phyloP scores from a whole-genome alignment of 495 filamentous ascomycete species.

The Penicillium macrosclerotiorum region DNA sequence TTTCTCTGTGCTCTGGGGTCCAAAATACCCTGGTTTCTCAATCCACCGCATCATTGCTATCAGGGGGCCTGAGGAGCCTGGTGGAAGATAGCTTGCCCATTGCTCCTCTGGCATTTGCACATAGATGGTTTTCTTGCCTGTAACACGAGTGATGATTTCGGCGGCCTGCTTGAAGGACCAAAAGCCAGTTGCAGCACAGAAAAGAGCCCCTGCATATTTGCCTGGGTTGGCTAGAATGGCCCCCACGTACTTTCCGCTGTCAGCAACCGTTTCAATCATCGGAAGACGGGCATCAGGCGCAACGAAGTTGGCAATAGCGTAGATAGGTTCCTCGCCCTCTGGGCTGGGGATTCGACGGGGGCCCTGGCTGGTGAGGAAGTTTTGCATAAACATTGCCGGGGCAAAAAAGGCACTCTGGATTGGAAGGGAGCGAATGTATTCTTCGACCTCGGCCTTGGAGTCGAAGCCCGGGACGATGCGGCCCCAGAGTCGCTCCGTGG shows the following conservation, averaged over 20 bases:
- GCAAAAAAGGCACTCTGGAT: constrained; percentile 46
- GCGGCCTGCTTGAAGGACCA: constrained; percentile 38
- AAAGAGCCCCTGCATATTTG: constrained; percentile 46
- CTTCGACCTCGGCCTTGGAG: constrained; percentile 35
- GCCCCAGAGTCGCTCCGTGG: constrained; percentile 17
- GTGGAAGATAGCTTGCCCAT: constrained; percentile 29
- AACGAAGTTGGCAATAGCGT: constrained; percentile 18
- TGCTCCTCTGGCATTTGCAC: constrained; percentile 40
- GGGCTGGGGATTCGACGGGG: constrained; percentile 5
- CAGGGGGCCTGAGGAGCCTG: constrained; percentile 22
- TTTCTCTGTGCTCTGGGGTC: constrained; percentile 33
- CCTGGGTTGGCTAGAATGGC: constrained; percentile 51
- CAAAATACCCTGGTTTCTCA: constrained; percentile 49
- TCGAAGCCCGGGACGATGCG: constrained; percentile 40
- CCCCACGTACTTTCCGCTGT: constrained; percentile 53
- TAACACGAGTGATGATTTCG: constrained; percentile 33
- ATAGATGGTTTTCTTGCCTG: constrained; percentile 47
- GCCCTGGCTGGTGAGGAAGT: constrained; percentile 24
- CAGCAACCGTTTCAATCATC: constrained; percentile 41
- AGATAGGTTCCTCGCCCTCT: constrained; percentile 17
- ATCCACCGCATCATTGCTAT: constrained; percentile 33
- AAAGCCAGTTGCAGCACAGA: constrained; percentile 37
- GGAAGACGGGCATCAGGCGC: constrained; percentile 37
- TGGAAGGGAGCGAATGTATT: constrained; percentile 43
- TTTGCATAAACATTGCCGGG: constrained; percentile 51